These are phyloP conservation scores for Lepidium africanum DNA, from an alignment of 345 rosid genomes.

Conservation along the genomic window DNA sequence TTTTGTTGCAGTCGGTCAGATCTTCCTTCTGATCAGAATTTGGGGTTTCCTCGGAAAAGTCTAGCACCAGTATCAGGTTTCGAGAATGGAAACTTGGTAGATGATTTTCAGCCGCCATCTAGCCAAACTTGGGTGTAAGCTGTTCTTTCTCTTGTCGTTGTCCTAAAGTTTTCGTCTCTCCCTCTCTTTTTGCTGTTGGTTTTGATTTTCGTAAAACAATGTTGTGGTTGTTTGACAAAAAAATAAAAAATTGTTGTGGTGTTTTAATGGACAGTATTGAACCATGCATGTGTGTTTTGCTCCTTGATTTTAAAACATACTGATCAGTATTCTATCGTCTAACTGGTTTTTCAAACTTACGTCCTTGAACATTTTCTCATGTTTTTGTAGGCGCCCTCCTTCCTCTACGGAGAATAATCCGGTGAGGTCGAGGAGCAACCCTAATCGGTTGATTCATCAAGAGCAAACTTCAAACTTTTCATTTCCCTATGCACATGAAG, in stretches of 20 bases:
- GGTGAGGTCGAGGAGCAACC: constrained; percentile 29
- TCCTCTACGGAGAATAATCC: constrained; percentile 33
- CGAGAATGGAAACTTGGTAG: constrained; percentile 19
- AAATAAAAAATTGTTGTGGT: neutral
- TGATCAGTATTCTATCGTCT: neutral
- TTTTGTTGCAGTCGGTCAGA: constrained; percentile 28
- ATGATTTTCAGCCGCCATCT: constrained; percentile 24
- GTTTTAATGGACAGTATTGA: neutral
- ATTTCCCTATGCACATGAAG: constrained; percentile 25
- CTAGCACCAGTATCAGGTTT: constrained; percentile 28
- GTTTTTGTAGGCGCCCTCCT: constrained; percentile 39
- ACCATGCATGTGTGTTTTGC: neutral
- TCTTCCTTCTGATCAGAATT: constrained; percentile 22
- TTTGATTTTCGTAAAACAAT: neutral
- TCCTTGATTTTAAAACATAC: neutral
- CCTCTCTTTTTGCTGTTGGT: neutral
- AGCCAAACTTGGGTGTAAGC: constrained; percentile 38
- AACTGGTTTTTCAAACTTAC: neutral
- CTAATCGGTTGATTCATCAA: constrained; percentile 24
- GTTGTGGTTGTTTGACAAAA: no score
- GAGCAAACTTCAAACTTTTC: constrained; percentile 31
- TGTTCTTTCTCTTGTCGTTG: constrained; percentile 1
- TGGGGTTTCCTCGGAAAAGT: constrained; percentile 22
- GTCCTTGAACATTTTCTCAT: neutral
- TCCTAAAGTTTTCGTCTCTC: neutral